Evolutionary conservation across 2,329 filamentous ascomycete species (phyloP), one percentile per base, ranked within the genome.

Genomic region (Berkeleyomyces basicola): DNA sequence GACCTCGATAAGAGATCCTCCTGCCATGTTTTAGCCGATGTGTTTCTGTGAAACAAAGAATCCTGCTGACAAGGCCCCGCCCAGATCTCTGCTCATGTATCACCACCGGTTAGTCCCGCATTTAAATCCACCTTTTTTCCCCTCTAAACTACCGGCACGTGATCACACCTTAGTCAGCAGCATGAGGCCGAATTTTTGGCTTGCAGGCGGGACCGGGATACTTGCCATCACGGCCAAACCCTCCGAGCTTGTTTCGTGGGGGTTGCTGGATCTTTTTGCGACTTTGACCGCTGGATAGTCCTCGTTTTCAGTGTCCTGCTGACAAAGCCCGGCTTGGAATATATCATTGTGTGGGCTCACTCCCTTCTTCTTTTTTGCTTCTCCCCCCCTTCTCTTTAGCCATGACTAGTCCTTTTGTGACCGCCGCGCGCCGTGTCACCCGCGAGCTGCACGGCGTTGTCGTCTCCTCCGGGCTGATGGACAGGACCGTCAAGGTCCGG

Each of bases 401-500:
- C 4, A n/a, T 78, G 76, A 73, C 75, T n/a, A 70, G 67, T 11
- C 68, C 69, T 46, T 66, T 67, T 42, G 67, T 69, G 5, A 66
- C 67, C 11, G 74, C 74, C 42, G 74, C 75, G 63, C 74, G 73
- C 61, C 73, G 72, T 61, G 75, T 76, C 59, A 77, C 75, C 60
- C 77, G 78, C 65, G 77, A 82, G 69, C 71, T 83, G 63, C 78
- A 79, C 65, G 87, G 86, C 66, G 82, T 92, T 47, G 88, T 92
- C 33, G 82, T 91, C 59, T 89, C 87, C 49, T 83, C 87, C 5
- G 88, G 88, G 23, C 79, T 85, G 64, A 90, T 90, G 85, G 75
- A 83, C 64, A 88, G 85, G 74, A 90, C 87, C 2, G 86, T 90
- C 63, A 90, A 88, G 74, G 88, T 91, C 66, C 82, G 84, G 67